These are phyloP conservation scores for Eustoma russellianum DNA, from an alignment of 257 asterid species.

Conservation along the genomic window DNA sequence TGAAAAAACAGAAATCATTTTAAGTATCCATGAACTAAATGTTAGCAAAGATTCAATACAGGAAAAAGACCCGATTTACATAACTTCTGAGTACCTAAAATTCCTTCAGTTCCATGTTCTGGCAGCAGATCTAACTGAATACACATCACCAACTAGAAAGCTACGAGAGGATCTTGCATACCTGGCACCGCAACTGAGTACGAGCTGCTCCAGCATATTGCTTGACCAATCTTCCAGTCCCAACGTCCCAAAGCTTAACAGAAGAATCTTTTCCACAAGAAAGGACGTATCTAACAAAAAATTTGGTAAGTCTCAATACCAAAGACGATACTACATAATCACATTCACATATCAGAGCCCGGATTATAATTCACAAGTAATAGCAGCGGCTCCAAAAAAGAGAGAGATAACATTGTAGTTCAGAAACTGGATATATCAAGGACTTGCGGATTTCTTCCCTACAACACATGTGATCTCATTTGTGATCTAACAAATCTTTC, in stretches of 20 bases:
- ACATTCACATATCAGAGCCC: no score
- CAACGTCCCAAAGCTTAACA: constrained; percentile 81
- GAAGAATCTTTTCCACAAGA: constrained; percentile 74
- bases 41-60: neutral
- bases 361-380: no score
- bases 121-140: neutral
- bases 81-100: neutral
- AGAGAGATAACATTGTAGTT: no score
- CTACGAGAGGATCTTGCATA: constrained; percentile 16
- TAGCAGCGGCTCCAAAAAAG: no score
- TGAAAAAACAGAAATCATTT: no score
- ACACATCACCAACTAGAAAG: neutral
- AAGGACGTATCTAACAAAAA: constrained; percentile 50
- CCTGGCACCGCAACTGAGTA: constrained; percentile 65
- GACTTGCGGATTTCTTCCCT: no score
- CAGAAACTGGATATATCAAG: no score
- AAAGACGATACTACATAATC: no score
- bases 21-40: no score
- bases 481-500: no score
- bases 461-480: no score
- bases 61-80: neutral
- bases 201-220: constrained; percentile 58
- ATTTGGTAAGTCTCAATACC: constrained; percentile 11
- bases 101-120: neutral
- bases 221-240: constrained; percentile 61